Base-by-base conservation (phyloP, 257 asterid species). In the Mitragyna speciosa region DNA sequence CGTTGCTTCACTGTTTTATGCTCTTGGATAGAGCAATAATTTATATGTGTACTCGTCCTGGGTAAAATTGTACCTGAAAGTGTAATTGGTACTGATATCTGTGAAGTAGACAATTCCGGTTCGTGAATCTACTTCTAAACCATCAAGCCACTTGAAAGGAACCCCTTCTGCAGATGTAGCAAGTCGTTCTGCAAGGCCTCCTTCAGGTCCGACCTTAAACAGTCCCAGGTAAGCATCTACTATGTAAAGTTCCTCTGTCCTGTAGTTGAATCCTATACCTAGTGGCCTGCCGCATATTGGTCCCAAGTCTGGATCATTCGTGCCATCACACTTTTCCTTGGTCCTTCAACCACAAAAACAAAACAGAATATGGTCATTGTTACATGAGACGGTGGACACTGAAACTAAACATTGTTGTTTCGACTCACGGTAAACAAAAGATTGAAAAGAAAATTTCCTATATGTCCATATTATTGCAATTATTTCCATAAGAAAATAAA, bases 321-420 rank as follows among this genome's bases (percentile, higher is more conserved):
- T 83, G 26, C 91, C 93, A 79, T 85, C 90, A 65, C 93, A 91
- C 9, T 63, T 45, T 30, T 80, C 83, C 64, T 84, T 87, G 15
- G 86, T 83, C 80, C 90, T 90, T 72, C 26, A 76, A 31, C 3
- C 41, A 36, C 41, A 36, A 36, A 36, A 36, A 36, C 41, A 36
- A 36, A 4, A 36, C 2, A 36, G 41, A 36, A n/a, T n/a, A n/a
- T n/a, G n/a, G n/a, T n/a, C n/a, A n/a, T n/a, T n/a, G n/a, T n/a
- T n/a, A n/a, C n/a, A n/a, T n/a, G n/a, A n/a, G n/a, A n/a, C n/a
- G n/a, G n/a, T n/a, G n/a, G n/a, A n/a, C n/a, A n/a, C n/a, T n/a
- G n/a, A n/a, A n/a, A n/a, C n/a, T n/a, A n/a, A n/a, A n/a, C n/a
- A n/a, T n/a, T n/a, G n/a, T n/a, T n/a, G n/a, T n/a, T n/a, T n/a